Percentiles rank a stretch among this genome's conserved stretches.
Evolutionary conservation across 768 basidiomycete genomes (phyloP).

Genomic region (Phaeotremella fagi): DNA sequence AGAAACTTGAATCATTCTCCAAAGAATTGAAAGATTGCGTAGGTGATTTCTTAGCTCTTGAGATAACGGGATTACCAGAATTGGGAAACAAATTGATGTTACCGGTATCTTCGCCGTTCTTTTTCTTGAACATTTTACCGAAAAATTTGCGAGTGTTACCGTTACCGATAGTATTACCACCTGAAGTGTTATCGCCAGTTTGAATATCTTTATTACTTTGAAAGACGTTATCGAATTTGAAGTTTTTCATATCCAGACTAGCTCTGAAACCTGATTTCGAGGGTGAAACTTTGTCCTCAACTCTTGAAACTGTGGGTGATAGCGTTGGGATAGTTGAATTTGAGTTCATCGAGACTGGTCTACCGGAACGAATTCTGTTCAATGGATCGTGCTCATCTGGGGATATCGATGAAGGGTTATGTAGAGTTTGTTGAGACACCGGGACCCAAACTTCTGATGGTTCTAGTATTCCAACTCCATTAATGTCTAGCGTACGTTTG

Average conservation of each 20-base stretch:
- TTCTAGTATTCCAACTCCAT: slow-evolving; percentile 41
- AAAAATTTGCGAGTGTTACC: slow-evolving; percentile 38
- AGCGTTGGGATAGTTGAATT: slow-evolving; percentile 19
- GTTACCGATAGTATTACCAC: too few relatives aligned
- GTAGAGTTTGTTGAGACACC: slow-evolving; percentile 1
- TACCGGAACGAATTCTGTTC: not conserved
- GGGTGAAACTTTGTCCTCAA: slow-evolving; percentile 8
- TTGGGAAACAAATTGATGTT: not conserved
- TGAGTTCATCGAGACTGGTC: slow-evolving; percentile 31
- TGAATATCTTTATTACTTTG: slow-evolving; percentile 6
- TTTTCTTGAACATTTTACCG: slow-evolving; percentile 46
- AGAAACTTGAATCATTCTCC: not conserved
- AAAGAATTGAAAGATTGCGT: not conserved
- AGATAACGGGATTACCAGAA: too few relatives aligned
- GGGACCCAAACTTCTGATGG: slow-evolving; percentile 39
- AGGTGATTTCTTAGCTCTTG: not conserved
- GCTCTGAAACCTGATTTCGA: slow-evolving; percentile 6
- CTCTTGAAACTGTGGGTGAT: slow-evolving; percentile 26
- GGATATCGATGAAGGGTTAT: not conserved
- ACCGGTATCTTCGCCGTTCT: not conserved
- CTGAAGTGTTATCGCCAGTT: too few relatives aligned
- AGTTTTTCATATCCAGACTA: slow-evolving; percentile 26
- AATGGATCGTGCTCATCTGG: slow-evolving; percentile 11
- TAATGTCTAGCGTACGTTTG: slow-evolving; percentile 40
- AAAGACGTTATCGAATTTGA: slow-evolving; percentile 19